Base-by-base conservation (phyloP, 371 early-diverging fungal species). In the Rhizopus arrhizus region DNA sequence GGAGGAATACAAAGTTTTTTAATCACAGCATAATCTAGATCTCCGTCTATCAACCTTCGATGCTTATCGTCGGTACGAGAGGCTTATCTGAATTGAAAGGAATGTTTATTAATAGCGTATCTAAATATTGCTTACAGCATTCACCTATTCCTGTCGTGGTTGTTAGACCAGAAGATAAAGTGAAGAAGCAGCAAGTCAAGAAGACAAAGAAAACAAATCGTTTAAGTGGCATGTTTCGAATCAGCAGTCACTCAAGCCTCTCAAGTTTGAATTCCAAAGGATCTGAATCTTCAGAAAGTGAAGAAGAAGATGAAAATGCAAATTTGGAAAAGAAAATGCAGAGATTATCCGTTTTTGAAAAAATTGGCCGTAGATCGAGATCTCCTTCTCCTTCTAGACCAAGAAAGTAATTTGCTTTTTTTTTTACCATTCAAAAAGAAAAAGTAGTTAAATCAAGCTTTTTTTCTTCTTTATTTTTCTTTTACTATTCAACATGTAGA, bases 41-140 rank as follows among this genome's bases (percentile, higher is more conserved):
- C 50, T 64, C 77, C 7, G 65, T 85, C 49, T 85, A 85, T 53
- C 71, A 84, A 33, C 85, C 85, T 16, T 81, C 84, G 8, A 69
- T 85, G 71, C 62, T 85, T n/a, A 78, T 85, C 53, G 85, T 85
- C 2, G 85, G 85, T 29, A 84, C 85, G n/a, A 68, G 84, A 54
- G 85, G 85, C 33, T 68, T 84, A 22, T 82, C 78, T 29, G 76
- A 80, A 16, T 68, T 85, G 36, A 83, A 85, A 42, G 84, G 84
- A 5, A 81, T 84, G 72, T 67, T 85, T 22, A 74, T 83, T 28
- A 83, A 82, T 28, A 81, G 82, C 11, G 76, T 85, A 13, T 85
- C 85, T 22, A 82, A 82, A 16, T 84, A 82, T 41, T 84, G 84
- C 57, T 69, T 85, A 16, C 83, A 85, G 54, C 84, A 83, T 46